Evolutionary conservation across 352 stramenopile genomes (phyloP).

Genomic region (Aphanomyces cochlioides): DNA sequence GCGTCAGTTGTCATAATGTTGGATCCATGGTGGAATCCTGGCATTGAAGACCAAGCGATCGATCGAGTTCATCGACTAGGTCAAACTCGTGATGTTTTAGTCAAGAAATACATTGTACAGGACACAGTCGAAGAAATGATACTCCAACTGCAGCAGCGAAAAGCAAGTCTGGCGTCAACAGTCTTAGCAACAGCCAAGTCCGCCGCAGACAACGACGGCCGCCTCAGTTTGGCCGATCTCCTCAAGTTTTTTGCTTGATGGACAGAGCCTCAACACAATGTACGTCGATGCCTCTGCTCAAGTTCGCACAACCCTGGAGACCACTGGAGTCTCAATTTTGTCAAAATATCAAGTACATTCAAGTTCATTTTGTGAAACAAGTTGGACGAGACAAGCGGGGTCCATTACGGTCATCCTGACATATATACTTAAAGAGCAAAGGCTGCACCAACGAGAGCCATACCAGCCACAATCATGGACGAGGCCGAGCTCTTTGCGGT

Average conservation of each 20-base stretch:
- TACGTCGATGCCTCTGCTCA: no score
- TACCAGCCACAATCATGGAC: neutral
- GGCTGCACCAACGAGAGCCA: neutral
- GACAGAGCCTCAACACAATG: no score
- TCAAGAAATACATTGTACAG: constrained; percentile 86
- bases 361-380: no score
- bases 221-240: constrained; percentile 20
- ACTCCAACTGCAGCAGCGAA: constrained; percentile 84
- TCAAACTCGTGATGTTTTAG: constrained; percentile 75
- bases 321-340: no score
- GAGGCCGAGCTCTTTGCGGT: neutral
- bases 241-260: constrained; percentile 25
- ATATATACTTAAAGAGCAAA: constrained; percentile 12
- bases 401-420: neutral
- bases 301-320: no score
- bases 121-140: constrained; percentile 92
- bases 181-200: constrained; percentile 48
- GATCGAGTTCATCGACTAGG: constrained; percentile 89
- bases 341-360: neutral
- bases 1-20: constrained; percentile 87
- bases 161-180: constrained; percentile 79
- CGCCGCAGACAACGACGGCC: constrained; percentile 20
- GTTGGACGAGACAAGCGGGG: neutral
- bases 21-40: constrained; percentile 93
- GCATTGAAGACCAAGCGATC: constrained; percentile 92